These are phyloP conservation scores for Parietaria judaica DNA, from an alignment of 306 rosid species.

Conservation along the genomic window DNA sequence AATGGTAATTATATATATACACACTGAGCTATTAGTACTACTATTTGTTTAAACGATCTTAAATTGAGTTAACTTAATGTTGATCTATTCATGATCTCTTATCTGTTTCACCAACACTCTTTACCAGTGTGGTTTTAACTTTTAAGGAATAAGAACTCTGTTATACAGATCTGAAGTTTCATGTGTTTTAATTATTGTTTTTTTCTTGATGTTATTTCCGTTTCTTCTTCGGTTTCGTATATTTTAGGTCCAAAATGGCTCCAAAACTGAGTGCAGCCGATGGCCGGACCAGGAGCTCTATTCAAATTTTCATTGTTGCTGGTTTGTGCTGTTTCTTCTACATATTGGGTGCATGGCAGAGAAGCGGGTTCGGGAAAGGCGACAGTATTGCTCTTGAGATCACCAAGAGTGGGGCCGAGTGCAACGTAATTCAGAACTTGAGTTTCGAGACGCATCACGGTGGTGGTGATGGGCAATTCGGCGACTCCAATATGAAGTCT, in stretches of 20 bases:
- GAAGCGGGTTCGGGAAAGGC: conserved; percentile 95
- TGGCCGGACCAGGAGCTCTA: conserved; percentile 75
- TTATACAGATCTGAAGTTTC: conserved; percentile 8
- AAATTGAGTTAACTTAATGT: conserved; percentile 2
- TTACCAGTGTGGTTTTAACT: background rate
- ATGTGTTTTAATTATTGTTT: background rate
- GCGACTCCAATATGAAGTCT: conserved; percentile 39
- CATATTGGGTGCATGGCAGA: conserved; percentile 89
- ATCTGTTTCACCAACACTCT: conserved; percentile 9
- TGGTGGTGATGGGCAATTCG: conserved; percentile 48
- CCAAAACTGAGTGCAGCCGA: conserved; percentile 46
- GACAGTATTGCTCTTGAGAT: conserved; percentile 76
- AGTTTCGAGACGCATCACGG: conserved; percentile 87
- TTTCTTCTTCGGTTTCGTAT: background rate
- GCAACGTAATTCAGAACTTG: conserved; percentile 47
- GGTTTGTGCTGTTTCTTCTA: conserved; percentile 92
- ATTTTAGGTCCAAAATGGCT: conserved; percentile 63
- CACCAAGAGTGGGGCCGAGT: conserved; percentile 49
- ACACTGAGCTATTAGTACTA: background rate
- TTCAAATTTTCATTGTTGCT: conserved; percentile 72
- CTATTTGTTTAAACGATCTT: conserved; percentile 3
- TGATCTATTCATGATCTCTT: conserved; percentile 4
- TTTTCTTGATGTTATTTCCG: background rate
- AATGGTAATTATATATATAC: background rate
- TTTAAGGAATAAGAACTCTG: background rate